phyloP scores from a whole-genome alignment of 2,329 filamentous ascomycete species.

The Thyridium curvatum region DNA sequence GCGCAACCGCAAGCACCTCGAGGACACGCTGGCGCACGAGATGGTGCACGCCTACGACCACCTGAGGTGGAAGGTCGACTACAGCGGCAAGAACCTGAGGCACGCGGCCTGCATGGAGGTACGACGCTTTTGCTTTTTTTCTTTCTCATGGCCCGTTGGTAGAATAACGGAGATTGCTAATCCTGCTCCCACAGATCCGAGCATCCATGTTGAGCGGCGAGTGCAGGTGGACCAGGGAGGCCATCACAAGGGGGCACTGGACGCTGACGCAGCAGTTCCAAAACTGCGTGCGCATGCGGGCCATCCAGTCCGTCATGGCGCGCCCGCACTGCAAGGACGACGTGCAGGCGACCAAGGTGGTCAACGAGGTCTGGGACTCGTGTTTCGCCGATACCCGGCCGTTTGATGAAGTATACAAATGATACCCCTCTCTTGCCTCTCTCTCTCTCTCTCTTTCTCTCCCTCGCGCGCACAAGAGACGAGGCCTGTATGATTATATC shows the following conservation, averaged over 20 bases:
- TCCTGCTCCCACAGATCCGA: constrained; percentile 61
- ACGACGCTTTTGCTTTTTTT: constrained; percentile 11
- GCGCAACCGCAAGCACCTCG: constrained; percentile 70
- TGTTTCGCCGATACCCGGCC: constrained; percentile 92
- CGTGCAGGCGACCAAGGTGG: constrained; percentile 76
- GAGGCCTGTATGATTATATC: too few relatives aligned
- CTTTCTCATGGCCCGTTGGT: too few relatives aligned
- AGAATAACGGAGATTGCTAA: too few relatives aligned
- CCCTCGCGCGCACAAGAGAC: too few relatives aligned
- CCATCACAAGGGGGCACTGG: constrained; percentile 80
- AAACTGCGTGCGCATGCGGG: constrained; percentile 78
- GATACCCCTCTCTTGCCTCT: constrained; percentile 12
- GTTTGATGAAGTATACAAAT: constrained; percentile 95
- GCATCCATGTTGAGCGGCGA: constrained; percentile 90
- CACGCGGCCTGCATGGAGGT: constrained; percentile 95
- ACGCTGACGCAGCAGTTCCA: constrained; percentile 89
- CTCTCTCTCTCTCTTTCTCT: too few relatives aligned
- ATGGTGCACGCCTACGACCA: constrained; percentile 98
- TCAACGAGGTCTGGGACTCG: constrained; percentile 98
- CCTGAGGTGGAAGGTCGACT: constrained; percentile 84
- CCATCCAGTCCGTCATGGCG: constrained; percentile 71
- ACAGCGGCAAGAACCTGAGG: constrained; percentile 65
- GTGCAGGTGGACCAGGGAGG: constrained; percentile 83
- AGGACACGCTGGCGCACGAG: constrained; percentile 93
- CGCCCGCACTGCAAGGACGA: constrained; percentile 80